Conservation (phyloP, 179 eudicot genomes). For the Drosera spatulata region DNA sequence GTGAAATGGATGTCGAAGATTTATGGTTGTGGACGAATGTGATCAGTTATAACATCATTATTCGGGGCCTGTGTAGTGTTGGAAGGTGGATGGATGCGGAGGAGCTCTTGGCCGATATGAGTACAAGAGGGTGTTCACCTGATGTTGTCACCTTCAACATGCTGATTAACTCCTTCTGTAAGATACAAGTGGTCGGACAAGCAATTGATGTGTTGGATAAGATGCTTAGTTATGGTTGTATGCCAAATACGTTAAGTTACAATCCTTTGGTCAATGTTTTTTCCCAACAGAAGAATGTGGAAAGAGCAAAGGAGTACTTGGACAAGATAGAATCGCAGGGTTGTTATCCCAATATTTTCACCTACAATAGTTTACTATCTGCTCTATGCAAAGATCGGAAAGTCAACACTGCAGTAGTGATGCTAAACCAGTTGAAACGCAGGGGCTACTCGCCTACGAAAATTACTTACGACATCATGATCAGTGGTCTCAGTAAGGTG, state of each 20-base stretch:
- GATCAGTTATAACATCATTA: conserved; percentile 59
- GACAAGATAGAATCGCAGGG: no score
- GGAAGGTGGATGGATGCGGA: conserved; percentile 68
- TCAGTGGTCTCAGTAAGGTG: no score
- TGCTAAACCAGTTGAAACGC: conserved; percentile 13
- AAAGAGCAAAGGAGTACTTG: conserved; percentile 70
- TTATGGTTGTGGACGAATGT: conserved; percentile 74
- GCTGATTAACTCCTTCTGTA: conserved; percentile 69
- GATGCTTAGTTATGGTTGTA: conserved; percentile 9
- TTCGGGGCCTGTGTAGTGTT: conserved; percentile 69
- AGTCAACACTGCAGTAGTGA: conserved; percentile 66
- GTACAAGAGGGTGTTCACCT: no score
- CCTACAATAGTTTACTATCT: conserved; percentile 73
- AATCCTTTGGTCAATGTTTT: conserved; percentile 81
- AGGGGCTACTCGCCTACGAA: no score
- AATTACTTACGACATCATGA: no score
- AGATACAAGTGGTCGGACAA: conserved; percentile 61
- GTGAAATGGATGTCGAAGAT: no score
- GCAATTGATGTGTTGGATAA: conserved; percentile 63
- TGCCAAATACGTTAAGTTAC: conserved; percentile 26
- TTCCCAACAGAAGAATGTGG: conserved; percentile 87
- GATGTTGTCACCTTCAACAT: conserved; percentile 9
- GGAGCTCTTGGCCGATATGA: no score
- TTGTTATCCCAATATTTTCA: conserved; percentile 43
- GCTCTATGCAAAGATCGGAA: conserved; percentile 84